Base-by-base conservation (phyloP, 805 yeast species). In the Lipomyces orientalis region DNA sequence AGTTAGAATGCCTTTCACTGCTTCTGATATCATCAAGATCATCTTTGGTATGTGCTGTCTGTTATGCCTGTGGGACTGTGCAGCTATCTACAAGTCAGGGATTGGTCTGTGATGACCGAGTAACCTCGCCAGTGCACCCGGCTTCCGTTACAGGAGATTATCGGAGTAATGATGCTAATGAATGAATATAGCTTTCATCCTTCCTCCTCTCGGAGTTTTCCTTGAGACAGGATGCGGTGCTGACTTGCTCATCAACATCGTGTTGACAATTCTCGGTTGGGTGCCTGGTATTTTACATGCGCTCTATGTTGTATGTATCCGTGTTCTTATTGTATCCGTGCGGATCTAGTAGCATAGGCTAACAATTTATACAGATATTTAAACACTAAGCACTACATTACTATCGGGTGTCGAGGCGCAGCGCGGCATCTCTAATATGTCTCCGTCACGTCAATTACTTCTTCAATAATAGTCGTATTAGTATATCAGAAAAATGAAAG, bases 191-290 rank as follows among this genome's bases (percentile, higher is more conserved):
- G 69, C 69, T 46, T 73, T 64, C 58, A 61, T 58, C 71, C 71
- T 74, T 66, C 90, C 90, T 54, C 89, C 89, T 63, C 79, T 87
- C 71, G 90, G 89, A 65, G 90, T 87, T 3, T 86, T 85, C 80
- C 76, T 85, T 64, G 88, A 86, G 78, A 79, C 82, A 71, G 90
- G 90, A 51, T 86, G 88, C 76, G 78, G 82, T 43, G 75, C 81
- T 16, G 80, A 81, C 66, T 71, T 81, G 52, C 77, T 87, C 52
- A 74, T 90, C 75, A 89, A 90, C 79, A 79, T 89, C 59, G 74
- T 90, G 55, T 83, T 91, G 75, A 88, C 93, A 29, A 77, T 87
- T 70, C 82, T 91, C 66, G 95, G 93, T 54, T 90, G 87, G 79
- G 79, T 90, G 70, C 97, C 97, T 1, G 96, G 80, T 63, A 78